Conservation (phyloP, 176 grass and related monocot species). For the Secale cereale region DNA sequence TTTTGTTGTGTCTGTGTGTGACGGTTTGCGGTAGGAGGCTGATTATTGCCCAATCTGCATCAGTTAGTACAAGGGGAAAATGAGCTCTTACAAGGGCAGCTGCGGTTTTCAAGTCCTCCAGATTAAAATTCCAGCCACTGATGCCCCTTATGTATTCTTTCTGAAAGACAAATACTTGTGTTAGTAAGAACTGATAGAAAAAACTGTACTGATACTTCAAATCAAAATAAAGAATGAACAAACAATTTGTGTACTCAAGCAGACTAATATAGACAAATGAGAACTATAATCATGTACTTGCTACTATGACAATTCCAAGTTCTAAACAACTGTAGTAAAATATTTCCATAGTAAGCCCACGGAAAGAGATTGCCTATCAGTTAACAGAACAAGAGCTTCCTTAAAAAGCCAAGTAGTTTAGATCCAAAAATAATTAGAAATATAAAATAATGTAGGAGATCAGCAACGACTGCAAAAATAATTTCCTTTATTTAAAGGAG, state of each 20-base stretch:
- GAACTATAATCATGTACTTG: not conserved
- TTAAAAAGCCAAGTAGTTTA: not conserved
- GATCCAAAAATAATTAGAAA: not conserved
- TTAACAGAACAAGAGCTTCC: slow-evolving; percentile 8
- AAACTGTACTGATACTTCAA: slow-evolving; percentile 17
- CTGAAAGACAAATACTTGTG: slow-evolving; percentile 46
- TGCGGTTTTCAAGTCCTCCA: slow-evolving; percentile 93
- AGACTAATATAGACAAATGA: not conserved
- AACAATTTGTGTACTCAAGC: not conserved
- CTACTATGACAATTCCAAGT: slow-evolving; percentile 22
- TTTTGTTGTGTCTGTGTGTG: not conserved
- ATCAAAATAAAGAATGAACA: not conserved
- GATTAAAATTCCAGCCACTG: slow-evolving; percentile 99
- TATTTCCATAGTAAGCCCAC: not conserved
- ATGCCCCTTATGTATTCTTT: slow-evolving; percentile 95
- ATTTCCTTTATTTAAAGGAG: not conserved
- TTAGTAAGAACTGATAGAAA: slow-evolving; percentile 10
- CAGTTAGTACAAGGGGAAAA: slow-evolving; percentile 7
- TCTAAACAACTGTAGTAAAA: slow-evolving; percentile 1
- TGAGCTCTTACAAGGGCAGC: slow-evolving; percentile 79
- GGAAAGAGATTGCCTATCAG: not conserved
- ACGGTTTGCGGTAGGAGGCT: not conserved
- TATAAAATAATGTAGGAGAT: not conserved
- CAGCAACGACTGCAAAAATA: not conserved
- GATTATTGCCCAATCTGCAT: not conserved